Evolutionary conservation across 75 land plant species (phyloP), one percentile per base, ranked within the genome.

Genomic region (Cupressus sempervirens): DNA sequence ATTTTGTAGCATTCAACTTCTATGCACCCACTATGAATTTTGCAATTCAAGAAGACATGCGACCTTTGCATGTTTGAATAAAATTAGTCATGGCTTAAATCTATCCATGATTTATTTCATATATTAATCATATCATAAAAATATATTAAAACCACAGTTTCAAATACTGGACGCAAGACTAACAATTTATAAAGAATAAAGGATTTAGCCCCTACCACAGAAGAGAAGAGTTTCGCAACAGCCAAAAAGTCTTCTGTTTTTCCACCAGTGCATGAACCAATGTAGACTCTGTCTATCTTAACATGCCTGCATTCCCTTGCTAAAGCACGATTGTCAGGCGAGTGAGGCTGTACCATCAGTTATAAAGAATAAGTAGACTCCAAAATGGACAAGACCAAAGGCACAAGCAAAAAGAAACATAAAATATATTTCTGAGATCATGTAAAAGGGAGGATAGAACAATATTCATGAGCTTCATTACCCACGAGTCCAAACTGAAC

Each of bases 191-290:
- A 76, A 18, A 9, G 41, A 73, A 83, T 43, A 5, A 77, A 50
- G 40, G 40, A 34, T 82, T 82, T 82, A 50, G 35, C 6, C 58
- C 91, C 87, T 88, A 96, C 98, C 48, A 97, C 88, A 84, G 93
- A 89, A 40, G 85, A 40, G 43, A 96, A 85, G 13, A 97, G 86
- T 89, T 91, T 94, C 16, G 99, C 99, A 40, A 93, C 96, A 82
- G 98, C 96, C 32, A 97, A 14, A 84, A 97, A 95, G 85, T 97
- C 99, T 80, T 97, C 99, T 48, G 95, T 97, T 86, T 97, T 95
- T 52, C 99, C 99, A 86, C 99, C 99, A 70, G 99, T 97, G 86
- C 99, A 97, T 62, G 99, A 97, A 80, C 99, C 99, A 84, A 95
- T 94, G 84, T 97, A 97, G 13, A 97, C 99, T 86, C 99, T 87